Percentiles rank a stretch among this genome's conserved stretches.
phyloP scores from a whole-genome alignment of 2,329 filamentous ascomycete species.

The Diaporthe capsici region DNA sequence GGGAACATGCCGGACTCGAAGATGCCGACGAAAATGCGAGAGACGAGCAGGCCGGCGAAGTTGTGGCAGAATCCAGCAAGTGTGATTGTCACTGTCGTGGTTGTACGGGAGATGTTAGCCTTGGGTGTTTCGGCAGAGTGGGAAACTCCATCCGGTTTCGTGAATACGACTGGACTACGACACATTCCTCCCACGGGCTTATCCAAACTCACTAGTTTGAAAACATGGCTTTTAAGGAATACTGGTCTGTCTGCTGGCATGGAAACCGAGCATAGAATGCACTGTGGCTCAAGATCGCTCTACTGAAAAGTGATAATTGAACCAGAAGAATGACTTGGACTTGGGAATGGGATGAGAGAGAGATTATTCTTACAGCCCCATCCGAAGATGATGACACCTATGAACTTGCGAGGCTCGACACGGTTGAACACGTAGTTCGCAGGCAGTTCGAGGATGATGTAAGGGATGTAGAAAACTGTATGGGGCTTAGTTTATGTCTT shows the following conservation, averaged over 20 bases:
- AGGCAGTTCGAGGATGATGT: constrained; percentile 24
- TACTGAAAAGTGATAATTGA: background rate
- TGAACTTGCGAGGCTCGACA: constrained; percentile 12
- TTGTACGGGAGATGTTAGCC: background rate
- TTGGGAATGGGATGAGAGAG: background rate
- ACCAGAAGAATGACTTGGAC: background rate
- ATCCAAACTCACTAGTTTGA: background rate
- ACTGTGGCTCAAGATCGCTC: background rate
- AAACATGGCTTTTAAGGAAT: background rate
- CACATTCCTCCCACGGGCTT: background rate
- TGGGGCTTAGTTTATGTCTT: background rate
- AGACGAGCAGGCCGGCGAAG: background rate
- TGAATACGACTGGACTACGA: background rate
- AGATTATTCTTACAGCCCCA: constrained; percentile 7
- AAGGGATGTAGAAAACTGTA: constrained; percentile 23
- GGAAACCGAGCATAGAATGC: background rate
- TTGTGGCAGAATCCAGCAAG: constrained; percentile 21
- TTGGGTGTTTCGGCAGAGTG: background rate
- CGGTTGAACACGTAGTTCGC: constrained; percentile 21
- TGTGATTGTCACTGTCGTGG: background rate
- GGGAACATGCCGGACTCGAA: constrained; percentile 52
- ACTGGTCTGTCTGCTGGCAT: background rate
- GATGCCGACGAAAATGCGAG: constrained; percentile 49
- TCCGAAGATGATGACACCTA: constrained; percentile 7
- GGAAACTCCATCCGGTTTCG: background rate